Evolutionary conservation across 2,329 filamentous ascomycete genomes (phyloP), one percentile per base, ranked within the genome.

Genomic region (Trichoderma polysporum): DNA sequence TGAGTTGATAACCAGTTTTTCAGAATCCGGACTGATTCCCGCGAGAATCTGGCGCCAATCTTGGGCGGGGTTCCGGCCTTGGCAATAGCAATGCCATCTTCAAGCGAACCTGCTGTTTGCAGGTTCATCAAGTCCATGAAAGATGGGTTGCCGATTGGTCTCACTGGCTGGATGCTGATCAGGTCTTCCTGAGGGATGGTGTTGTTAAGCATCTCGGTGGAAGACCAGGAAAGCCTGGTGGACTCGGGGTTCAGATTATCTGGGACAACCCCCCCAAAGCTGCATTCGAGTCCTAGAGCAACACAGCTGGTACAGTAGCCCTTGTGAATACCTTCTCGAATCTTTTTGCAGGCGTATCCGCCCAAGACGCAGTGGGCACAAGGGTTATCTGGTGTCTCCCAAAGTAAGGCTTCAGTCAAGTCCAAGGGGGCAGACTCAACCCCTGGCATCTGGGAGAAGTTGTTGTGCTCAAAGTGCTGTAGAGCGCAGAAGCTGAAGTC

Each of bases 1-100:
- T 97, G 93, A 7, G 88, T 89, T 0, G 90, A 86, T 35, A 97
- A 85, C 94, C 94, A 97, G 72, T 90, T 89, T 79, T 94, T 94
- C 59, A 97, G 80, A 47, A 93, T 86, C 72, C 90, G 91, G 69
- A 95, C 86, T 0, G 92, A 92, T 71, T 93, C 89, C 69, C 91
- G 84, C 4, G 93, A 92, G 78, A 97, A 94, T 15, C 92, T 87
- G 59, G 90, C 87, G 62, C 88, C 91, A 69, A 87, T 87, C 76
- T 92, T 93, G 57, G 89, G 83, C 62, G 72, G 50, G 75, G 71
- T 2, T 71, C 72, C 4, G 73, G 73, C 45, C 76, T 76, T 39
- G 71, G 58, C 56, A 33, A 19, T 66, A n/a, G 45, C 47, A 19
- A 61, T 31, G 29, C 54, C 39, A 56, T 58, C 66, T 49, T 63